Percentiles rank a stretch among this genome's conserved stretches.
Evolutionary conservation across 768 basidiomycete genomes (phyloP).

Genomic region (Mycena alexandri): DNA sequence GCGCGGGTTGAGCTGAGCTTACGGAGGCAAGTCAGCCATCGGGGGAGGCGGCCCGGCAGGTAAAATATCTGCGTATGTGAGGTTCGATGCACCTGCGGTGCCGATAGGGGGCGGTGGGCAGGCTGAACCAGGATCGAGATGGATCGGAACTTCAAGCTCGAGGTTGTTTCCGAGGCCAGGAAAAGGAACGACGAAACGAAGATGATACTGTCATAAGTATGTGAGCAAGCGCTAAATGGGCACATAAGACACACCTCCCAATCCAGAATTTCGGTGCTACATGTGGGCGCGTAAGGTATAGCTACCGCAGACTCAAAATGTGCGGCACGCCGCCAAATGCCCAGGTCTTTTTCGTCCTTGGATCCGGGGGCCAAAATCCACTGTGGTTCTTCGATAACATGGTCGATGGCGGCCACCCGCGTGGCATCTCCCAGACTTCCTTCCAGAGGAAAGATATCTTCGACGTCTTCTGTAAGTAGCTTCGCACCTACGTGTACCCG

Average conservation of each 20-base stretch:
- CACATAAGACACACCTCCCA: conserved; percentile 10
- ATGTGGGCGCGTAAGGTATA: conserved; percentile 28
- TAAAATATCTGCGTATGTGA: conserved; percentile 26
- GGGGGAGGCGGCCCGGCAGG: conserved; percentile 23
- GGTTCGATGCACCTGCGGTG: conserved; percentile 9
- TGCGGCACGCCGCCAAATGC: conserved; percentile 26
- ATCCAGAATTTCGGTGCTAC: conserved; percentile 13
- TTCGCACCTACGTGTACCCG: background rate
- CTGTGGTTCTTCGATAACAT: conserved; percentile 19
- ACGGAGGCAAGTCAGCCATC: conserved; percentile 34
- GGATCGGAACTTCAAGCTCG: conserved; percentile 16
- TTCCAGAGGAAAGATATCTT: conserved; percentile 5
- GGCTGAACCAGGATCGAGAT: conserved; percentile 16
- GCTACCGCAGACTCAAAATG: conserved; percentile 25
- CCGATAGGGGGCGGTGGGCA: conserved; percentile 30
- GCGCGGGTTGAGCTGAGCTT: background rate
- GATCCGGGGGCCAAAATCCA: conserved; percentile 22
- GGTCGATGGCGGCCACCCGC: conserved; percentile 20
- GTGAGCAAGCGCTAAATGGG: too few relatives aligned
- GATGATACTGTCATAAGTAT: conserved; percentile 14
- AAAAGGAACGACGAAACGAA: conserved; percentile 25
- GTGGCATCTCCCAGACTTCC: conserved; percentile 26
- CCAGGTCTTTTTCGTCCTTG: conserved; percentile 25
- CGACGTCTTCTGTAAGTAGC: background rate
- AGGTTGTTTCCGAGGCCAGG: conserved; percentile 32